Evolutionary conservation across 2,329 filamentous ascomycete species (phyloP), one percentile per base, ranked within the genome.

Genomic region (Penicillium sumatraense): DNA sequence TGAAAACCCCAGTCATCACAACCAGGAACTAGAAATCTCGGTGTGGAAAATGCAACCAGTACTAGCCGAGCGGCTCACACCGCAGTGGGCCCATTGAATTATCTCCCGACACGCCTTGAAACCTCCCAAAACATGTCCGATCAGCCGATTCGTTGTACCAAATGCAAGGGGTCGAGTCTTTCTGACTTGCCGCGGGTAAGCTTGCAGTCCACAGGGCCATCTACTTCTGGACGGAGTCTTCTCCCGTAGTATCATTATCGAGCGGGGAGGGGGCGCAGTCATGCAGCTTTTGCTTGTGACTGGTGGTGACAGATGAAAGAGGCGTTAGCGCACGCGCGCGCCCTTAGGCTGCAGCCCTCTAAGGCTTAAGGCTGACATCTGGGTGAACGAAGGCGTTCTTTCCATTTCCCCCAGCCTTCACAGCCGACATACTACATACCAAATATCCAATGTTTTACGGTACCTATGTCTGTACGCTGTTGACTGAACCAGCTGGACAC

Each of bases 311-410:
- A n/a, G 47, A 18, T 29, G 35, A 20, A 3, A 36, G 27, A 42
- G 49, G 45, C 40, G 45, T 49, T 53, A 45, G 54, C 58, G 61
- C 54, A 41, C 56, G 53, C 52, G 55, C 57, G 56, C 57, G 52
- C 52, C 48, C 31, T 40, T 46, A 58, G 55, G 41, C 62, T 60
- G 65, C 64, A 70, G 69, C 70, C 69, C 62, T 58, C 68, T 67
- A 73, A 62, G 69, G 68, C 68, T 72, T 70, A 71, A 72, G 71
- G 66, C 69, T 72, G 68, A 71, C 63, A 49, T 41, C 49, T 31
- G 26, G n/a, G 27, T 31, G 27, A 46, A 46, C 29, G 1, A 31
- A 14, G 45, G 40, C 51, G 21, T 52, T 51, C 49, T 20, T n/a
- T n/a, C 40, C 42, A 16, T 27, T 47, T 48, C 20, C 3, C 8